Conservation (phyloP, 768 basidiomycete species). For the Boletus barrowsii region DNA sequence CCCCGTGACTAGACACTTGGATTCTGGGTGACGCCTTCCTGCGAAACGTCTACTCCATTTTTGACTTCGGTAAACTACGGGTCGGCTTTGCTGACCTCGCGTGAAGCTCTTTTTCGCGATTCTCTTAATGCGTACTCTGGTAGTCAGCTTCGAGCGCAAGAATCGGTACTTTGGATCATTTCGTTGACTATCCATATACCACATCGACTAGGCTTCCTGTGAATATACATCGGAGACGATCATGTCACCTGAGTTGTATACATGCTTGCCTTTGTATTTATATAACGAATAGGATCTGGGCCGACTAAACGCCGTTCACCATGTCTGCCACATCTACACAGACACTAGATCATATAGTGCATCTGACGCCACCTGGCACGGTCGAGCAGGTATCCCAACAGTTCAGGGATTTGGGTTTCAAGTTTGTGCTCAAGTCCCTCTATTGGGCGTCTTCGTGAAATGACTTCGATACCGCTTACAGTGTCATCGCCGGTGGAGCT, state of each 20-base stretch:
- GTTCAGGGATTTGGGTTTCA: conserved; percentile 64
- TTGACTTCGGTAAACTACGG: conserved; percentile 37
- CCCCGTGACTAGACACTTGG: conserved; percentile 25
- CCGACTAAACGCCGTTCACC: neutral
- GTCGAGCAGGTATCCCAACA: conserved; percentile 47
- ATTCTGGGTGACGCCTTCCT: conserved; percentile 41
- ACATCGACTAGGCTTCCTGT: neutral
- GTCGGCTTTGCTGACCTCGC: conserved; percentile 41
- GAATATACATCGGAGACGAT: neutral
- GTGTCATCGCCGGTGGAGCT: conserved; percentile 64
- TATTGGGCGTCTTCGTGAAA: neutral
- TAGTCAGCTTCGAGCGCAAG: neutral
- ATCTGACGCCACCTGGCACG: conserved; percentile 64
- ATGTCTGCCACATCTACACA: conserved; percentile 36
- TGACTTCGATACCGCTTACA: conserved; percentile 22
- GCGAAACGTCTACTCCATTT: conserved; percentile 44
- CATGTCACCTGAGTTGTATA: neutral
- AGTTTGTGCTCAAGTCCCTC: conserved; percentile 36
- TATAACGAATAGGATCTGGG: neutral
- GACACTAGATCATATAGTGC: conserved; percentile 66
- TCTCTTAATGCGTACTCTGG: neutral
- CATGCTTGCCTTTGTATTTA: neutral
- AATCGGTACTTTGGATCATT: neutral
- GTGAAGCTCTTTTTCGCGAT: conserved; percentile 4
- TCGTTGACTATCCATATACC: neutral